Conservation (phyloP, 441 rosid genomes). For the Gossypium aridum region DNA sequence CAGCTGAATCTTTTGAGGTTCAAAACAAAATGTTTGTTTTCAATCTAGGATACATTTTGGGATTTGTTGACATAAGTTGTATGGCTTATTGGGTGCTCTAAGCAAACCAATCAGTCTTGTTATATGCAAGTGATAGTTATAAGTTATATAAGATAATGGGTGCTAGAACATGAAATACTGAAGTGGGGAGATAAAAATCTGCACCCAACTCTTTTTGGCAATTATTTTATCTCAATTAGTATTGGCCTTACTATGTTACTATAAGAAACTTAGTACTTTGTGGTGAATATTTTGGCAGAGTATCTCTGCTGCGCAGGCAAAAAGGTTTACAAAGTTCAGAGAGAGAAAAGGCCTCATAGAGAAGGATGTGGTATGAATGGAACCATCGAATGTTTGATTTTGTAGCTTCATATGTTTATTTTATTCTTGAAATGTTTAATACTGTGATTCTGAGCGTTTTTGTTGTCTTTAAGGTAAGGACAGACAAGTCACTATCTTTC, state of each 20-base stretch:
- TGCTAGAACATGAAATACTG: not conserved
- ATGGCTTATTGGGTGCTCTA: not conserved
- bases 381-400: not conserved
- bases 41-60: not conserved
- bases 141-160: not conserved
- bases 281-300: constrained; percentile 45
- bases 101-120: not conserved
- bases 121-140: not conserved
- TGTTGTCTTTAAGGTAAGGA: constrained; percentile 65
- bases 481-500: constrained; percentile 73
- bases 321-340: constrained; percentile 84
- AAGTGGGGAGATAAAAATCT: not conserved
- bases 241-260: not conserved
- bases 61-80: not conserved
- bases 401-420: constrained; percentile 10
- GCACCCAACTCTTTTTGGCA: not conserved
- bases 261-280: constrained; percentile 15
- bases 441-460: constrained; percentile 1
- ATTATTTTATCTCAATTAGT: not conserved
- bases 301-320: constrained; percentile 83
- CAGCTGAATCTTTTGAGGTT: not conserved
- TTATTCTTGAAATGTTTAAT: not conserved
- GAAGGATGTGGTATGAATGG: constrained; percentile 84
- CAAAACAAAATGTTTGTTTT: not conserved
- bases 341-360: constrained; percentile 91